Evolutionary conservation across 1,139 yeast species (phyloP).

Genomic region (Yamadazyma diddensiae): DNA sequence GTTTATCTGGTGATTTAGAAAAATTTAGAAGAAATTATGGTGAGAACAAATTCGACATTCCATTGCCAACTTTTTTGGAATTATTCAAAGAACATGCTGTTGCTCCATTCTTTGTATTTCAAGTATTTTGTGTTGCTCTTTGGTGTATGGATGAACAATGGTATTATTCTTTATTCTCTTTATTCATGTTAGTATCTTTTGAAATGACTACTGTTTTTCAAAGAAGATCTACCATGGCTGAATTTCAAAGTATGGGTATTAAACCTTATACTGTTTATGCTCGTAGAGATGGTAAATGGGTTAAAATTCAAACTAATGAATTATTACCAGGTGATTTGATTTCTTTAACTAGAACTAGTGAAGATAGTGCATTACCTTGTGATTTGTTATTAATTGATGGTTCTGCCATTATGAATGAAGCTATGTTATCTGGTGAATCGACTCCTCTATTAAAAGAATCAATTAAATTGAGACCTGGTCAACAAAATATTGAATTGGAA

Average conservation of each 20-base stretch:
- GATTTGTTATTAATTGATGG: constrained; percentile 85
- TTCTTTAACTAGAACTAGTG: constrained; percentile 82
- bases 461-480: constrained; percentile 73
- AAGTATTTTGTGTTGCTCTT: constrained; percentile 89
- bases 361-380: constrained; percentile 95
- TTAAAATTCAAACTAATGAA: constrained; percentile 63
- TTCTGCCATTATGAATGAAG: constrained; percentile 91
- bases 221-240: constrained; percentile 90
- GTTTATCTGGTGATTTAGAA: constrained; percentile 60
- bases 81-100: constrained; percentile 96
- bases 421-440: constrained; percentile 97
- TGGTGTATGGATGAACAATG: constrained; percentile 98
- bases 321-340: constrained; percentile 92
- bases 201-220: constrained; percentile 95
- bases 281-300: constrained; percentile 72
- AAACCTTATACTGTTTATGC: constrained; percentile 82
- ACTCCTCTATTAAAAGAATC: constrained; percentile 95
- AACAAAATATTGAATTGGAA: constrained; percentile 67
- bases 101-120: constrained; percentile 97
- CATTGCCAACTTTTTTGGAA: constrained; percentile 87
- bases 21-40: constrained; percentile 68
- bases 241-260: constrained; percentile 96
- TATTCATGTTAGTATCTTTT: constrained; percentile 88
- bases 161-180: constrained; percentile 89
- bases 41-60: constrained; percentile 84